These are phyloP conservation scores for Penicillium crustosum DNA, from an alignment of 2,329 filamentous ascomycete genomes.

Conservation along the genomic window DNA sequence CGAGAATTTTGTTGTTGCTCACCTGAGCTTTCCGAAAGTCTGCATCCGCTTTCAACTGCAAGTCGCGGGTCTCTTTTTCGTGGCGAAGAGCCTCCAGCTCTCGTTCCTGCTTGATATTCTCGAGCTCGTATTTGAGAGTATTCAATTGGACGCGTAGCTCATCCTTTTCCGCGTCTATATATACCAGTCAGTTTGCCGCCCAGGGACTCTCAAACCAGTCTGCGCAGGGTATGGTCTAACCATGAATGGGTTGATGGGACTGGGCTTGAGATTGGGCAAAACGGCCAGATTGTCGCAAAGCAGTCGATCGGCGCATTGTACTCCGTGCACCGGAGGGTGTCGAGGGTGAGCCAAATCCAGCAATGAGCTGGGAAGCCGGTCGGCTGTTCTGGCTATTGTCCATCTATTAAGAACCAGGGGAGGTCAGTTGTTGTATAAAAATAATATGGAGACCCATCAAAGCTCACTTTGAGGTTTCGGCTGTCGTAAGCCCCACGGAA, in stretches of 20 bases:
- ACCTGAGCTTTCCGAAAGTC: conserved; percentile 71
- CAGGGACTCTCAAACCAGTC: background rate
- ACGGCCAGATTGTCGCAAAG: conserved; percentile 40
- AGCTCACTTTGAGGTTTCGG: background rate
- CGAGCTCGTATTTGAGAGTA: conserved; percentile 81
- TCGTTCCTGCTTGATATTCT: conserved; percentile 82
- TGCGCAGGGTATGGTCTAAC: conserved; percentile 28
- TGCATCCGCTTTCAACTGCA: conserved; percentile 76
- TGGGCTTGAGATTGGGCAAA: conserved; percentile 37
- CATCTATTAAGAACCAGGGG: conserved; percentile 25
- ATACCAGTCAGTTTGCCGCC: conserved; percentile 11
- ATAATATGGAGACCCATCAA: background rate
- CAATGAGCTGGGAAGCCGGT: conserved; percentile 61
- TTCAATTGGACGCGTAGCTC: conserved; percentile 87
- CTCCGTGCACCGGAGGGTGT: conserved; percentile 36
- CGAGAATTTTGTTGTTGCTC: conserved; percentile 2
- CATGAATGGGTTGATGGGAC: conserved; percentile 39
- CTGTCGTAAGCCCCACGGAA: background rate
- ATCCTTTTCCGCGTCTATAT: conserved; percentile 57
- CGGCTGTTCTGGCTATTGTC: conserved; percentile 48
- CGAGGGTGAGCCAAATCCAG: conserved; percentile 51
- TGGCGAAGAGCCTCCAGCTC: conserved; percentile 76
- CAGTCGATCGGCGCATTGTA: conserved; percentile 39
- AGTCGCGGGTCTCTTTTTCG: conserved; percentile 78
- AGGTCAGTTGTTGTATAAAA: background rate